Conservation (phyloP, 192 early-diverging fungal species). For the Phycomyces blakesleeanus region DNA sequence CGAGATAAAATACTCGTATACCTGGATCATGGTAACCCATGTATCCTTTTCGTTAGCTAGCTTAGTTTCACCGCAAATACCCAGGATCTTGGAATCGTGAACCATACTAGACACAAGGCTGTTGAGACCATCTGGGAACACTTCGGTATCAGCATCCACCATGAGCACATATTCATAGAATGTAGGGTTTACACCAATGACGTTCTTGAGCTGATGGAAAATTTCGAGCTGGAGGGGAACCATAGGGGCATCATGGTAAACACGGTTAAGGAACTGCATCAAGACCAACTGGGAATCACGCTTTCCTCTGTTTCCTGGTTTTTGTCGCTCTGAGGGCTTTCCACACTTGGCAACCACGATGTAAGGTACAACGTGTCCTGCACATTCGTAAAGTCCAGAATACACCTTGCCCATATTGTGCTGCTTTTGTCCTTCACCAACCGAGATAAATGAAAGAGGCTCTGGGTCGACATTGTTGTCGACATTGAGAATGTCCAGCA, state of each 20-base stretch:
- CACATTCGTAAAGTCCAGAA: slow-evolving; percentile 88
- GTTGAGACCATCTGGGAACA: slow-evolving; percentile 84
- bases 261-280: slow-evolving; percentile 97
- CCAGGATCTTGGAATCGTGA: slow-evolving; percentile 89
- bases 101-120: slow-evolving; percentile 85
- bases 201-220: slow-evolving; percentile 98
- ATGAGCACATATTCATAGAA: slow-evolving; percentile 97
- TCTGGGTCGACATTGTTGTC: slow-evolving; percentile 76
- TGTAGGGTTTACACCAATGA: slow-evolving; percentile 93
- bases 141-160: slow-evolving; percentile 98
- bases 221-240: slow-evolving; percentile 94
- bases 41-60: slow-evolving; percentile 90
- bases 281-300: slow-evolving; percentile 97
- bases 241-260: slow-evolving; percentile 93
- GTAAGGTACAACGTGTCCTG: slow-evolving; percentile 91
- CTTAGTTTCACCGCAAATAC: slow-evolving; percentile 93
- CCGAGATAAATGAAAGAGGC: slow-evolving; percentile 76
- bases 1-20: slow-evolving; percentile 98
- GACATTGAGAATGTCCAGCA: slow-evolving; percentile 85
- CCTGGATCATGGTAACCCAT: slow-evolving; percentile 99
- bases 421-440: slow-evolving; percentile 89
- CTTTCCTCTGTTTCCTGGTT: slow-evolving; percentile 97
- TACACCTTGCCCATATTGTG: slow-evolving; percentile 96
- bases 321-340: slow-evolving; percentile 74
- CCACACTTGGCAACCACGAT: slow-evolving; percentile 94